Evolutionary conservation across 164 flowering plant genomes (phyloP).

Genomic region (Kingdonia uniflora): DNA sequence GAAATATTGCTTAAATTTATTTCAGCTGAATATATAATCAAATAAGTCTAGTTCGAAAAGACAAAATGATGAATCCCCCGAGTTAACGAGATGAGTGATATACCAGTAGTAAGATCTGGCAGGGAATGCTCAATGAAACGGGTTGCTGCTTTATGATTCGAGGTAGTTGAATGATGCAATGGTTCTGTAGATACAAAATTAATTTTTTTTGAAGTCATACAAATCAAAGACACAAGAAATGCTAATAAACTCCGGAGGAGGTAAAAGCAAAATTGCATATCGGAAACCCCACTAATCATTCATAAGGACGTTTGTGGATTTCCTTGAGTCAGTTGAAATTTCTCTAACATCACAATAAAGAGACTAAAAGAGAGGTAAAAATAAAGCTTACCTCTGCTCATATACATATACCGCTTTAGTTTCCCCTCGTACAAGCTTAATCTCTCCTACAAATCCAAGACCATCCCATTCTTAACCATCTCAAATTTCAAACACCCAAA

Average conservation of each 20-base stretch:
- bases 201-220: not conserved
- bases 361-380: not conserved
- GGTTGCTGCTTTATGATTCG: slow-evolving; percentile 75
- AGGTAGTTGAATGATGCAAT: slow-evolving; percentile 58
- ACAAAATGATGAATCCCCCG: no score
- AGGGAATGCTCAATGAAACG: slow-evolving; percentile 92
- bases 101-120: slow-evolving; percentile 86
- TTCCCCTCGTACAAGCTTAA: slow-evolving; percentile 72
- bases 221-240: slow-evolving; percentile 4
- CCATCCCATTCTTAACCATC: not conserved
- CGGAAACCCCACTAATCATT: not conserved
- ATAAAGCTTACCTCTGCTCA: slow-evolving; percentile 55
- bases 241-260: not conserved
- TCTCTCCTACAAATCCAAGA: slow-evolving; percentile 50
- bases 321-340: no score
- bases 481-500: not conserved
- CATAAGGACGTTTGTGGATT: not conserved
- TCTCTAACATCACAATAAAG: no score
- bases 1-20: no score
- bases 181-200: slow-evolving; percentile 50
- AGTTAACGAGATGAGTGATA: not conserved
- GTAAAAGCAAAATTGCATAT: not conserved
- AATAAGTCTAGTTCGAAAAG: no score
- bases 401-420: slow-evolving; percentile 40
- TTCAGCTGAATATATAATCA: no score